Percentiles rank a stretch among this genome's conserved stretches.
phyloP scores from a whole-genome alignment of 2,329 filamentous ascomycete species.

The Colletotrichum sp. region DNA sequence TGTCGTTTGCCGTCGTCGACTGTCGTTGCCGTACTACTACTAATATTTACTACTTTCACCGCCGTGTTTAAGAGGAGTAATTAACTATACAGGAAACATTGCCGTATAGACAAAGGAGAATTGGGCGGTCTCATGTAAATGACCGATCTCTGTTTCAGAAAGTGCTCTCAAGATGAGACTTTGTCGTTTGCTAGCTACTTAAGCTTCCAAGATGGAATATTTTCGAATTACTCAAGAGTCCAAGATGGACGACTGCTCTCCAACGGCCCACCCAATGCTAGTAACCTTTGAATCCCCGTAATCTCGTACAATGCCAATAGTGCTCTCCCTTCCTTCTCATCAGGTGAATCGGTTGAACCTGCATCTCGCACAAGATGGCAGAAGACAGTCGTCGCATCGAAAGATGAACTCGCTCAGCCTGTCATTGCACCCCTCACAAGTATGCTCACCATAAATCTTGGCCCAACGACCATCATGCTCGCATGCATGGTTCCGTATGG shows the following conservation, averaged over 20 bases:
- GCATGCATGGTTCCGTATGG: not conserved
- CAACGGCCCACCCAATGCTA: not conserved
- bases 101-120: too few species aligned
- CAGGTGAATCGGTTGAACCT: not conserved
- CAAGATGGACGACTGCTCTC: not conserved
- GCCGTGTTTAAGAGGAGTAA: too few species aligned
- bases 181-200: not conserved
- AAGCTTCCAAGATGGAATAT: not conserved
- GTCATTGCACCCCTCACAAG: not conserved
- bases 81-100: too few species aligned
- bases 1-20: too few species aligned
- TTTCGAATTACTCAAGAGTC: not conserved
- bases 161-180: not conserved
- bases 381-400: not conserved
- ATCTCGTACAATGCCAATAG: not conserved
- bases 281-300: not conserved
- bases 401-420: not conserved
- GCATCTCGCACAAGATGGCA: not conserved
- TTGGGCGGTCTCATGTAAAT: too few species aligned
- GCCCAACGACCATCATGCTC: not conserved
- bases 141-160: not conserved
- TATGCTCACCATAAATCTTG: not conserved
- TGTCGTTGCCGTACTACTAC: rapidly evolving
- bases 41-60: too few species aligned
- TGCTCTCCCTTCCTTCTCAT: not conserved